These are phyloP conservation scores for Verticillium alfalfae DNA, from an alignment of 2,329 filamentous ascomycete species.

Conservation along the genomic window DNA sequence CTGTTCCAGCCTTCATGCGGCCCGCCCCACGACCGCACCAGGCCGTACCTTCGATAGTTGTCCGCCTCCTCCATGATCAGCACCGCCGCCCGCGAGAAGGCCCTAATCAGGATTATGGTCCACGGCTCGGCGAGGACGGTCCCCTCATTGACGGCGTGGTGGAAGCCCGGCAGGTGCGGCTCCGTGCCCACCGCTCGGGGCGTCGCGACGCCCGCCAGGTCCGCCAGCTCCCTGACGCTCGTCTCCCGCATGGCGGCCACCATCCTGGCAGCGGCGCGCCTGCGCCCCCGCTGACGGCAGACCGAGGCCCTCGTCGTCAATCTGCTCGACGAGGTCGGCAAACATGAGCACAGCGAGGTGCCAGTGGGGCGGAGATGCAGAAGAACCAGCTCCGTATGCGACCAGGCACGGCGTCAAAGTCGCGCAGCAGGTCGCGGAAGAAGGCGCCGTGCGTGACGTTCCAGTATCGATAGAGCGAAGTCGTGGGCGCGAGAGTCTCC, in stretches of 20 bases:
- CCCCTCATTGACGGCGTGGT: conserved; percentile 47
- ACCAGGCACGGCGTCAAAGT: conserved; percentile 43
- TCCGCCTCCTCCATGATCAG: conserved; percentile 28
- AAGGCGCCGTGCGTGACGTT: conserved; percentile 44
- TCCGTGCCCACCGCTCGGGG: conserved; percentile 16
- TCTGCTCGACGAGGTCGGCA: conserved; percentile 45
- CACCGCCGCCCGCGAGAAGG: conserved; percentile 41
- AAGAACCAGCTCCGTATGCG: conserved; percentile 57
- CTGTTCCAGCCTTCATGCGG: background rate
- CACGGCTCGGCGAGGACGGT: conserved; percentile 56
- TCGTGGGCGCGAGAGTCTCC: conserved; percentile 37
- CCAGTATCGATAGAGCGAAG: conserved; percentile 51
- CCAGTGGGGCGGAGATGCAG: conserved; percentile 52
- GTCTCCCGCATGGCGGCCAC: conserved; percentile 31
- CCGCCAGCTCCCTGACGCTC: conserved; percentile 39
- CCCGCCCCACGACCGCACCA: background rate
- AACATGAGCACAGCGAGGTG: conserved; percentile 50
- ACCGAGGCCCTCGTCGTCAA: conserved; percentile 33
- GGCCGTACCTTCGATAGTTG: conserved; percentile 3
- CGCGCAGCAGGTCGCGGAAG: conserved; percentile 42
- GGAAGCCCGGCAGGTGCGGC: conserved; percentile 34
- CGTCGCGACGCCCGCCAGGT: conserved; percentile 41
- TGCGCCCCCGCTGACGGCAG: conserved; percentile 16
- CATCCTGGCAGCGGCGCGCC: conserved; percentile 23
- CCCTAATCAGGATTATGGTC: conserved; percentile 49